These are phyloP conservation scores for Leccinum boreale DNA, from an alignment of 768 basidiomycete species.

Conservation along the genomic window DNA sequence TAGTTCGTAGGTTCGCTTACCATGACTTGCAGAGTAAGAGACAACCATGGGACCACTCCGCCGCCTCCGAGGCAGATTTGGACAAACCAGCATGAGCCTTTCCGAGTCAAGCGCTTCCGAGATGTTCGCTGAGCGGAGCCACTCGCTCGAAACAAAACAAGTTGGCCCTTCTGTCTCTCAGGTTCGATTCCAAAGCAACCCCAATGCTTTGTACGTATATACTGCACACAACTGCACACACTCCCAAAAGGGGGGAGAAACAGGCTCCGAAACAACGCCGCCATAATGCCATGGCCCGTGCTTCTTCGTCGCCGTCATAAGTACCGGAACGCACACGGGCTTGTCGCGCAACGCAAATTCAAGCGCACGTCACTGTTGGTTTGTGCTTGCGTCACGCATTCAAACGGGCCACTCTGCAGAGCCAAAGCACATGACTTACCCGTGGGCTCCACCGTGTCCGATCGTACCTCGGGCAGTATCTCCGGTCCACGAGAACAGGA, in stretches of 20 bases:
- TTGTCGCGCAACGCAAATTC: neutral
- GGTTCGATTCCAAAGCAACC: neutral
- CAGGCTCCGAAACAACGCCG: neutral
- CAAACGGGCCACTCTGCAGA: neutral
- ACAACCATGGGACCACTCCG: neutral
- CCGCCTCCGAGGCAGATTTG: neutral
- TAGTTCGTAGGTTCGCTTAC: neutral
- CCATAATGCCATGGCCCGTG: neutral
- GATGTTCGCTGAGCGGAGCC: neutral
- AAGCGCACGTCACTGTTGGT: neutral
- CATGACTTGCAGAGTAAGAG: neutral
- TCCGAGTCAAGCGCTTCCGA: neutral
- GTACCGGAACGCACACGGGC: neutral
- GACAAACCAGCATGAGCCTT: neutral
- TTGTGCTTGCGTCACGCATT: neutral
- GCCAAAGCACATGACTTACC: neutral
- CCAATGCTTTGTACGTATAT: conserved; percentile 4
- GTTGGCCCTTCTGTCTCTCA: neutral
- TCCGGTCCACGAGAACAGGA: neutral
- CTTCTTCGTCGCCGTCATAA: neutral
- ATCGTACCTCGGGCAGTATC: conserved; percentile 9
- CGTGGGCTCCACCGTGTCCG: neutral
- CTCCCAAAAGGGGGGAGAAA: neutral
- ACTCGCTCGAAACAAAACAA: neutral
- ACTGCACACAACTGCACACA: too few relatives aligned